Evolutionary conservation across 176 grass and related monocot species (phyloP).

Genomic region (Carex kokanica): DNA sequence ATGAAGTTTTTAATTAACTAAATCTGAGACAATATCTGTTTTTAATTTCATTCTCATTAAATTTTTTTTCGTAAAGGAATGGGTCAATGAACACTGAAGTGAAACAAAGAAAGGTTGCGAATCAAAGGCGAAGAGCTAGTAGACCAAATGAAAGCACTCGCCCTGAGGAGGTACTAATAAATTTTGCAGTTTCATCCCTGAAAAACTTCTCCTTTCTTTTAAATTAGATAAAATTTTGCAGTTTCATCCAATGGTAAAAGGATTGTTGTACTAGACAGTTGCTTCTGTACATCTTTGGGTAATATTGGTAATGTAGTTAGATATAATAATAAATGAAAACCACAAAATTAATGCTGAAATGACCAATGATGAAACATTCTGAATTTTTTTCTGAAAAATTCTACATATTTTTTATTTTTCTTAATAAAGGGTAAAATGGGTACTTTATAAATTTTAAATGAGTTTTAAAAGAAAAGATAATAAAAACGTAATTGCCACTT

Average conservation of each 20-base stretch:
- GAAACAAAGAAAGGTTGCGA: slow-evolving; percentile 37
- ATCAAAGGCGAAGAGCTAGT: slow-evolving; percentile 46
- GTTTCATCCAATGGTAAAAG: neutral
- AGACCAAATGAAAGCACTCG: slow-evolving; percentile 61
- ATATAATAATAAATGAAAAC: neutral
- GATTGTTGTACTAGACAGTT: neutral
- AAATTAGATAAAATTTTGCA: neutral
- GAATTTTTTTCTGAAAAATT: too few species aligned
- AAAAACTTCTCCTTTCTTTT: neutral
- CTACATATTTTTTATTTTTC: too few species aligned
- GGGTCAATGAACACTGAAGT: slow-evolving; percentile 88
- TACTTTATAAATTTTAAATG: too few species aligned
- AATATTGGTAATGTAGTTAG: neutral
- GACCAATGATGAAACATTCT: too few species aligned
- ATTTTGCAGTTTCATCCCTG: neutral
- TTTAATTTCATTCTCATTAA: too few species aligned
- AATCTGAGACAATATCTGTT: too few species aligned
- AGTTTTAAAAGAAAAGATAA: too few species aligned
- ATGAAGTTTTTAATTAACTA: neutral
- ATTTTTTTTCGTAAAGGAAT: slow-evolving; percentile 44
- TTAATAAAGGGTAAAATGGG: too few species aligned
- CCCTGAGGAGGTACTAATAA: slow-evolving; percentile 64
- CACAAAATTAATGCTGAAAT: too few species aligned
- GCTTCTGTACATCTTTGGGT: neutral
- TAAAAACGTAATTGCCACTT: too few species aligned